phyloP scores from a whole-genome alignment of 352 stramenopile genomes.

The Phytophthora chlamydospora region DNA sequence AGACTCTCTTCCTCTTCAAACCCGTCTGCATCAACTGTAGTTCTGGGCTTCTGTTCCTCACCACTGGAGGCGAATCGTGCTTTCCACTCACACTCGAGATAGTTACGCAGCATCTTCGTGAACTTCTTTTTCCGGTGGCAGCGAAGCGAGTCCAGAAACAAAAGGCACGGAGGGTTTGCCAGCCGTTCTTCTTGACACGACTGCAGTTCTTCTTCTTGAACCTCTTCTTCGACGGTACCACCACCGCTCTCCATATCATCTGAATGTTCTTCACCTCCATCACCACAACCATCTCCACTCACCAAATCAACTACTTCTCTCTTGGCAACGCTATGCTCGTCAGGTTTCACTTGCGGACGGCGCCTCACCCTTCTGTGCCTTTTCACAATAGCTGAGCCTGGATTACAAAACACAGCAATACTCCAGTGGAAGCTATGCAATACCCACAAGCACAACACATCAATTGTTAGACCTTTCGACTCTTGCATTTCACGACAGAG shows the following conservation, averaged over 20 bases:
- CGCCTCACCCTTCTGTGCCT: constrained; percentile 42
- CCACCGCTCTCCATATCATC: background rate
- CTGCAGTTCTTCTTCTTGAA: constrained; percentile 59
- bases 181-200: constrained; percentile 42
- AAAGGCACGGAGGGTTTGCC: constrained; percentile 73
- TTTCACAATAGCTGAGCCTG: constrained; percentile 67
- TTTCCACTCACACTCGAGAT: constrained; percentile 87
- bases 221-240: constrained; percentile 27
- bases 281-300: constrained; percentile 15
- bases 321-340: constrained; percentile 3
- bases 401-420: constrained; percentile 87
- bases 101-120: constrained; percentile 79
- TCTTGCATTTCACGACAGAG: background rate
- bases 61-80: constrained; percentile 32
- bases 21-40: background rate
- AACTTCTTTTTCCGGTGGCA: constrained; percentile 93
- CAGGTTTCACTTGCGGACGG: background rate
- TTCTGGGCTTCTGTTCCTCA: constrained; percentile 4
- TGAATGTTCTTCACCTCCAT: background rate
- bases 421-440: constrained; percentile 90
- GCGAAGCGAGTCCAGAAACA: constrained; percentile 96
- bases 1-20: constrained; percentile 26
- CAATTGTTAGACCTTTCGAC: background rate
- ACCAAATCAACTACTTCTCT: constrained; percentile 46
- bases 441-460: constrained; percentile 4